Percentiles rank a stretch among this genome's conserved stretches.
Evolutionary conservation across 352 stramenopile species (phyloP).

Genomic region (Pythium coloratum): DNA sequence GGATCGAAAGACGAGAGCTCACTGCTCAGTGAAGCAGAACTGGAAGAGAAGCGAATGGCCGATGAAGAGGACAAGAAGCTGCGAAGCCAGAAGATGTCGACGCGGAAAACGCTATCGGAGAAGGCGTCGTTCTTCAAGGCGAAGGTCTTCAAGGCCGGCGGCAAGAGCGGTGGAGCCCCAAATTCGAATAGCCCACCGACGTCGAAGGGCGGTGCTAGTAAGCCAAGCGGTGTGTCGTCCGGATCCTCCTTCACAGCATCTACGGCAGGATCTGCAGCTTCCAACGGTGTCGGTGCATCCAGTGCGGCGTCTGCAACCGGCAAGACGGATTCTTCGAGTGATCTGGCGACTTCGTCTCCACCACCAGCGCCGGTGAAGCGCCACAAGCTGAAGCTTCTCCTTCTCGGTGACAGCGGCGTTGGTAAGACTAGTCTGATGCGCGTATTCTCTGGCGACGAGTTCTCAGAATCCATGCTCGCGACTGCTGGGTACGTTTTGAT

Average conservation of each 20-base stretch:
- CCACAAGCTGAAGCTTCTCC: slow-evolving; percentile 89
- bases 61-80: slow-evolving; percentile 86
- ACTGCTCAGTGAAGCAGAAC: slow-evolving; percentile 70
- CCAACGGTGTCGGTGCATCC: background rate
- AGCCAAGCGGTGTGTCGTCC: background rate
- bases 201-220: background rate
- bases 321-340: slow-evolving; percentile 25
- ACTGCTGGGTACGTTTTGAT: slow-evolving; percentile 82
- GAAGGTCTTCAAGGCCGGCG: slow-evolving; percentile 65
- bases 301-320: slow-evolving; percentile 4
- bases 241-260: slow-evolving; percentile 2
- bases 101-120: slow-evolving; percentile 58
- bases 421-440: slow-evolving; percentile 93
- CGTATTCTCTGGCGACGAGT: slow-evolving; percentile 92
- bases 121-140: slow-evolving; percentile 73
- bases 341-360: slow-evolving; percentile 7
- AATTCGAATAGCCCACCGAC: slow-evolving; percentile 1
- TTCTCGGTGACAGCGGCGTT: slow-evolving; percentile 90
- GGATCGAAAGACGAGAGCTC: slow-evolving; percentile 31
- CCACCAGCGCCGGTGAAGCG: slow-evolving; percentile 51
- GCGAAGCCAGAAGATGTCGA: slow-evolving; percentile 68
- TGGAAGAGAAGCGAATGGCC: slow-evolving; percentile 88
- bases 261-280: background rate
- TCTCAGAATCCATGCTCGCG: slow-evolving; percentile 87
- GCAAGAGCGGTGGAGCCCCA: background rate